Base-by-base conservation (phyloP, 257 asterid genomes). In the Nicotiana attenuata region DNA sequence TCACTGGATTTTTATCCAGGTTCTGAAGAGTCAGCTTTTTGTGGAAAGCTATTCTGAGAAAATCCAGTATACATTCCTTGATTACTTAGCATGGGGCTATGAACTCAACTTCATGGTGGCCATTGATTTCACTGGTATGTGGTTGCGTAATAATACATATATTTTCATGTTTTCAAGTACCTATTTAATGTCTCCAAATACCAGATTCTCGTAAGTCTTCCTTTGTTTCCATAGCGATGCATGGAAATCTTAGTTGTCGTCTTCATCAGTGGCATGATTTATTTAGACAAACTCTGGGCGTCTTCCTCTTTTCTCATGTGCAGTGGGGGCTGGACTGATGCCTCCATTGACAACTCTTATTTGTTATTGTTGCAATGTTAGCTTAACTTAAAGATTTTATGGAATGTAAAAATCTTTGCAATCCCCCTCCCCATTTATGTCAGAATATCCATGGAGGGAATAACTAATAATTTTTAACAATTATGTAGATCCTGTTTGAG, bases 81-180 rank as follows among this genome's bases (percentile, higher is more conserved):
- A 96, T 88, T 96, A 94, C 90, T 83, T 94, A 88, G 88, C 93
- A 80, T 94, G 93, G 81, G 99, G 98, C 81, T 94, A 88, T 86
- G 98, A 94, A 89, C 91, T 96, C 87, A 96, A 93, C 90, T 96
- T 96, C 91, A 96, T 96, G 99, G 97, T 93, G 83, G 99, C 98
- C 47, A 88, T 96, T 83, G 99, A 96, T 89, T 96, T 94, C 90
- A 96, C 99, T 45, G 98, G 99, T 96, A 91, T 64, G 80, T 83
- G 80, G 5, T 75, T 50, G 80, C 31, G 22, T n/a, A 50, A 26
- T 65, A 15, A 47, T 26, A 28, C 2, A 47, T 57, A 20, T 65
- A 50, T 28, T 41, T 41, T 41, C 50, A 8, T 41, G 50, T 41
- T 41, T 41, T 41, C 1, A 9, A 41, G 13, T 9, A 41, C 50